Base-by-base conservation (phyloP, 257 asterid genomes). In the Solanum clarkiae region DNA sequence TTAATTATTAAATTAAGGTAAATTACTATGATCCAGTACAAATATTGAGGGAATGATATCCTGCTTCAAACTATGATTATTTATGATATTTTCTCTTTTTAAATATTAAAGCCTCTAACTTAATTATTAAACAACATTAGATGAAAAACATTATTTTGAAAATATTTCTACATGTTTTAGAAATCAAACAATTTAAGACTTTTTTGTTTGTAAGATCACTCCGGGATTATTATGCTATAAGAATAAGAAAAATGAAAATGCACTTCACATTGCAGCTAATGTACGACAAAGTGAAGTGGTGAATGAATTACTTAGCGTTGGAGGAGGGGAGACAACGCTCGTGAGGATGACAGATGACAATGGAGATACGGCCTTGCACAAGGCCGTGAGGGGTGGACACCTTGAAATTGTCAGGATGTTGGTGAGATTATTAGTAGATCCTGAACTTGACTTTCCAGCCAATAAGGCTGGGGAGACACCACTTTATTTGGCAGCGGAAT, bases 211-310 rank as follows among this genome's bases (percentile, higher is more conserved):
- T 53, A 10, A 40, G 10, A 56, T 16, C 29, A 51, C 60, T 17
- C 74, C 53, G 5, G 17, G 57, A 0, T 36, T 36, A 36, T 36
- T 36, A 20, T 47, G 22, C 5, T 29, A 55, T 66, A 47, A 42
- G 80, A 88, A 88, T 2, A 57, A 71, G 10, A 56, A 60, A 55
- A 20, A 82, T 22, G 88, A 88, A 49, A 88, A 85, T 1, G 84
- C 90, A 5, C 85, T 88, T 13, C 89, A 85, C n/a, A 79, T 83
- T 13, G 90, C 90, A 20, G 80, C 88, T 53, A 68, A 42, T 1
- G 0, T 1, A 62, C 40, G 69, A 12, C 17, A 11, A 5, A 62
- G 36, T 62, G 69, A 11, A 62, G 40, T 62, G 16, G 69, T 62
- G 0, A 5, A 8, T 12, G 17, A 10, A 32, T 80, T 82, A 5